phyloP scores from a whole-genome alignment of 192 early-diverging fungal genomes.

The Jimgerdemannia flammicorona region DNA sequence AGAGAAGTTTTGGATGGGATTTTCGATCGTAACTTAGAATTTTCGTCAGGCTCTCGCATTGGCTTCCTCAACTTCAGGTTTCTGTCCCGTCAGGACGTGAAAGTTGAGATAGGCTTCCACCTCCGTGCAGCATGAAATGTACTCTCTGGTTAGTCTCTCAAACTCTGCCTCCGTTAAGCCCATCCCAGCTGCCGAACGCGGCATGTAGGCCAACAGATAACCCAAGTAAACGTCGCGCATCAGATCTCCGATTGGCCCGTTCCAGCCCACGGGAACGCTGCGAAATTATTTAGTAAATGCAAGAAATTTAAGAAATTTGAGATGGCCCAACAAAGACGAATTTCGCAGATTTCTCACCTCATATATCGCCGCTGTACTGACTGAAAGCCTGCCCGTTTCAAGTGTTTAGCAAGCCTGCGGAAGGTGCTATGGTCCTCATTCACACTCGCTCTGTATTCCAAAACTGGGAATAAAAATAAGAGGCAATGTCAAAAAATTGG shows the following conservation, averaged over 20 bases:
- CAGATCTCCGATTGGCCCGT: neutral
- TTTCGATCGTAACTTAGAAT: neutral
- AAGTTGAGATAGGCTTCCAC: neutral
- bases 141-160: neutral
- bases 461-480: neutral
- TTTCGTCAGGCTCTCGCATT: neutral
- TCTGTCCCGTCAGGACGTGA: neutral
- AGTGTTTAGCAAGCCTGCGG: neutral
- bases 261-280: neutral
- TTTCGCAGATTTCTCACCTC: neutral
- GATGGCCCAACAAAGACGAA: neutral
- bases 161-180: neutral
- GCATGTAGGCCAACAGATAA: neutral
- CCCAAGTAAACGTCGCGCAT: neutral
- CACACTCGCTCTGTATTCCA: neutral
- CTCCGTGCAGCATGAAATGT: neutral
- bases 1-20: neutral
- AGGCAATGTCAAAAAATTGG: neutral
- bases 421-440: neutral
- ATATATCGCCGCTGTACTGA: neutral
- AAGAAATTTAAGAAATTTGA: neutral
- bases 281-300: neutral
- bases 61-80: neutral
- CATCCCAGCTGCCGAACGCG: neutral
- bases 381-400: neutral